Evolutionary conservation across 2,329 filamentous ascomycete genomes (phyloP).

Genomic region (Hypoxylon sp.): DNA sequence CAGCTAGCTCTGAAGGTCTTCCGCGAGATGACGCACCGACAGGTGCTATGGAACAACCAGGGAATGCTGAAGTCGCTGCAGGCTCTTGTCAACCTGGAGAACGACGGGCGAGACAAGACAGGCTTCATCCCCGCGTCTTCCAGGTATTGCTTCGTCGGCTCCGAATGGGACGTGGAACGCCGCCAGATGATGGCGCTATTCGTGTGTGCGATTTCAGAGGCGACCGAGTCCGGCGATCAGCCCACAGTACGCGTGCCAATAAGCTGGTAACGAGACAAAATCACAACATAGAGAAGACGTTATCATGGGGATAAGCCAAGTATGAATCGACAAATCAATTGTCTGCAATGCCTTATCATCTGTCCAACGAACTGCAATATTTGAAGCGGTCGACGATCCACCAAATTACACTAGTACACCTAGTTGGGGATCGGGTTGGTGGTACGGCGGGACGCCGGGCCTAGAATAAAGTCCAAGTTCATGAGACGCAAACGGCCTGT

Average conservation of each 20-base stretch:
- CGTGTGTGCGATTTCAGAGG: slow-evolving; percentile 19
- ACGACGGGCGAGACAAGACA: slow-evolving; percentile 25
- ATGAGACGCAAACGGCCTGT: slow-evolving; percentile 40
- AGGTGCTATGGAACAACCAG: slow-evolving; percentile 36
- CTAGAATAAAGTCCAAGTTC: slow-evolving; percentile 40
- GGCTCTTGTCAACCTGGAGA: slow-evolving; percentile 33
- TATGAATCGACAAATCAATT: background rate
- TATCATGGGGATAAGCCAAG: background rate
- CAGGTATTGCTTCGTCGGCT: slow-evolving; percentile 33
- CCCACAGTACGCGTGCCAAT: slow-evolving; percentile 32
- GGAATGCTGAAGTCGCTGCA: slow-evolving; percentile 31
- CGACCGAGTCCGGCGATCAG: slow-evolving; percentile 16
- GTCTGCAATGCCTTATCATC: background rate
- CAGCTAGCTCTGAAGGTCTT: slow-evolving; percentile 30
- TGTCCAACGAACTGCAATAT: background rate
- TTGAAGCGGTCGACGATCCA: background rate
- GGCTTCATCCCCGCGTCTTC: slow-evolving; percentile 34
- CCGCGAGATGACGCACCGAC: slow-evolving; percentile 29
- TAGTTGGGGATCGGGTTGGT: background rate
- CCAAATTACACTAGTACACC: background rate
- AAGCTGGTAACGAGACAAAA: slow-evolving; percentile 17
- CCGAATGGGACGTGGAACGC: slow-evolving; percentile 34
- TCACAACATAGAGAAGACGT: background rate
- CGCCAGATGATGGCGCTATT: slow-evolving; percentile 33
- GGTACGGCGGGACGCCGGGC: background rate